Evolutionary conservation across 2,329 filamentous ascomycete species (phyloP), one percentile per base, ranked within the genome.

Genomic region (Cytospora schulzeri): DNA sequence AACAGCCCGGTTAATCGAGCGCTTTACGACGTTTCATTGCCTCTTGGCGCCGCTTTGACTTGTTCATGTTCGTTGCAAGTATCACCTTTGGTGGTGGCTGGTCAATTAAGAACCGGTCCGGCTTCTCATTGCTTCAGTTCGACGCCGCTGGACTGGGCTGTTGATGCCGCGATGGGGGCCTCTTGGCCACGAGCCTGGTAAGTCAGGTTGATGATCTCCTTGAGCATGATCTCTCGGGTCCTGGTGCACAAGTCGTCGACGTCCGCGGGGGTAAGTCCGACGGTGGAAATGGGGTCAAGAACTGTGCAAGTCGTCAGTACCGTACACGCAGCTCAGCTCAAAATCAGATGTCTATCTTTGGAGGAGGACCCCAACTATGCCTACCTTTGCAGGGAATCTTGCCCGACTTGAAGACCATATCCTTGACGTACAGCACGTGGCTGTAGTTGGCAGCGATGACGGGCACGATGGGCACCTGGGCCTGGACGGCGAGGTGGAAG

Each of bases 401-500:
- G 52, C 91, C 91, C 0, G 86, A 76, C 53, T 85, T 86, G 73
- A 94, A 94, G 50, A 85, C 80, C 70, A 85, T 74, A 53, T 81
- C 80, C 77, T 88, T 88, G 70, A 88, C 77, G 71, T 86, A 87
- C 68, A 93, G 78, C 38, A 93, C 74, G 73, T 92, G 85, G 70
- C 88, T 88, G 76, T 94, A 94, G 78, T 93, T 93, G 74, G 91
- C 90, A 33, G 87, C 85, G 55, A 93, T 89, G 41, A 96, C 85
- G 0, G 95, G 95, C 4, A 99, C 89, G 71, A 99, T 91, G 29
- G 93, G 93, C 7, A 97, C 95, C 69, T 92, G 91, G 2, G 94
- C 94, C 81, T 98, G 91, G 24, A 99, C 87, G 54, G 95, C 95
- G 38, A 99, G 84, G 76, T 99, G 94, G 78, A 99, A 99, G 55